A percentile compares a stretch with the other conserved stretches of the same genome.
phyloP scores from a whole-genome alignment of 2,329 filamentous ascomycete species.

The Claviceps sp. region DNA sequence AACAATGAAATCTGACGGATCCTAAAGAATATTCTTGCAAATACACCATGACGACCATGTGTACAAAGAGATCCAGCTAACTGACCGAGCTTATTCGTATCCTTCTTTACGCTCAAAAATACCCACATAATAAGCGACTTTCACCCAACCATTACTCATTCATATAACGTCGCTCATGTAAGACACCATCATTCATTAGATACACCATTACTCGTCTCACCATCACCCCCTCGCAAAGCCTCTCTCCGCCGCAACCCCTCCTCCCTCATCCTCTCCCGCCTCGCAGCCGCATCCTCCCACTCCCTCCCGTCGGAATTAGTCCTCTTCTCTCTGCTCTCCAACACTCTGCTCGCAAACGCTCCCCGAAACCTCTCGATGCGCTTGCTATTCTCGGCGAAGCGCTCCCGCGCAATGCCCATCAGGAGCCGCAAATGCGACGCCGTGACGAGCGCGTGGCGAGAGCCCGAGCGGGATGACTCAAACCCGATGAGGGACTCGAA shows the following conservation, averaged over 20 bases:
- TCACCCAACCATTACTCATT: no score
- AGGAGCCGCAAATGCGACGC: conserved; percentile 55
- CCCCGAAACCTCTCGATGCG: conserved; percentile 51
- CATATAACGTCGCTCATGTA: no score
- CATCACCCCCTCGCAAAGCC: conserved; percentile 19
- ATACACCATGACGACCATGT: no score
- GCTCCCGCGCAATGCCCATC: conserved; percentile 57
- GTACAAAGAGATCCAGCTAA: no score
- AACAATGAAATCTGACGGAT: no score
- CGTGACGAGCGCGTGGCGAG: conserved; percentile 39
- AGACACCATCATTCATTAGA: no score
- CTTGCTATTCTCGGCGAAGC: conserved; percentile 56
- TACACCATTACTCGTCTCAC: no score
- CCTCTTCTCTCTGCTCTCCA: conserved; percentile 13
- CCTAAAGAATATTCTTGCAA: no score
- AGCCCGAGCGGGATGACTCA: conserved; percentile 20
- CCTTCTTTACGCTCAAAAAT: no score
- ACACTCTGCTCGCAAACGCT: conserved; percentile 27
- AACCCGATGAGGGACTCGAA: conserved; percentile 71
- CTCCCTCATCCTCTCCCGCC: conserved; percentile 41
- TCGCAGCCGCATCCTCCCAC: conserved; percentile 41
- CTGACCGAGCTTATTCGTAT: no score
- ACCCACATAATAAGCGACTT: no score
- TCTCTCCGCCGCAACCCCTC: conserved; percentile 44
- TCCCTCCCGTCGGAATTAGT: conserved; percentile 23